phyloP scores from a whole-genome alignment of 2,329 filamentous ascomycete genomes.

The Intubia oerlemansii region DNA sequence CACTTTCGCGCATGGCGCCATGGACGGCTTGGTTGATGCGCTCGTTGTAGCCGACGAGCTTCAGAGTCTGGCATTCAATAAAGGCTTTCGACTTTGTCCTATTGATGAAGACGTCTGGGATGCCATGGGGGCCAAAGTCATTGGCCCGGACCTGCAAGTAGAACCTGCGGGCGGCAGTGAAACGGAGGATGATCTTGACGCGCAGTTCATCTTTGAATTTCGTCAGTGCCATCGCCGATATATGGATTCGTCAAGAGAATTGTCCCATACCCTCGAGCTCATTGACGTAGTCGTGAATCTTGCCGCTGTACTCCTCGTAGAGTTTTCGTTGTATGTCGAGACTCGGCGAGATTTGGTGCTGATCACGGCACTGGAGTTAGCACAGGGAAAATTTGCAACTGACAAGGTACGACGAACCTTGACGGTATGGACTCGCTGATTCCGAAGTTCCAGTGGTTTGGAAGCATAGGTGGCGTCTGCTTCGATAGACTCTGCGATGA shows the following conservation, averaged over 20 bases:
- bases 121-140: constrained; percentile 35
- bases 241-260: no score
- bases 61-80: constrained; percentile 73
- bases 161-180: constrained; percentile 57
- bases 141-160: constrained; percentile 45
- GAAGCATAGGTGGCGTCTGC: constrained; percentile 60
- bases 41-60: constrained; percentile 60
- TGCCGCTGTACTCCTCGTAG: constrained; percentile 71
- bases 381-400: no score
- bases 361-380: neutral
- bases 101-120: constrained; percentile 44
- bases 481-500: constrained; percentile 55
- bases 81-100: constrained; percentile 47
- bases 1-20: constrained; percentile 67
- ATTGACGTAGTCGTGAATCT: constrained; percentile 31
- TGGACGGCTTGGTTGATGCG: constrained; percentile 63
- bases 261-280: constrained; percentile 34
- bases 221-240: constrained; percentile 20
- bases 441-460: constrained; percentile 64
- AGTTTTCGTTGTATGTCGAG: constrained; percentile 33
- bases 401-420: no score
- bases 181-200: constrained; percentile 30
- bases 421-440: constrained; percentile 79
- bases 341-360: constrained; percentile 4
- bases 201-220: constrained; percentile 4